Percentiles rank a stretch among this genome's conserved stretches.
Evolutionary conservation across 1,284 basidiomycete genomes (phyloP).

Genomic region (Trametes versicolor): DNA sequence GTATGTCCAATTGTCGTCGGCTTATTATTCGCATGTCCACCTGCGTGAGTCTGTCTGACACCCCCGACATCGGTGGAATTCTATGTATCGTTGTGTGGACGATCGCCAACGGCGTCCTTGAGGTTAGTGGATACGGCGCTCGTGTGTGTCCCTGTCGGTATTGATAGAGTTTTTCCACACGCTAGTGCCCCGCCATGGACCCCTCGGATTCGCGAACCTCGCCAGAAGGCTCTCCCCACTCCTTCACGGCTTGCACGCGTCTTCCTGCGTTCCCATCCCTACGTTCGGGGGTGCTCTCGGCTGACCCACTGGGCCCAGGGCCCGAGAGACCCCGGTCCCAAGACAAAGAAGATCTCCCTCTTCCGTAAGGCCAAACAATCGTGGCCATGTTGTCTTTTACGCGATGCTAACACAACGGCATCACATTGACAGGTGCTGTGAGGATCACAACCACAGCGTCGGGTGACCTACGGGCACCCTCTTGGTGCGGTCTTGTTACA

Average conservation of each 20-base stretch:
- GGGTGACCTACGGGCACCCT: slow-evolving; percentile 1
- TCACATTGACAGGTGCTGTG: slow-evolving; percentile 4
- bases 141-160: slow-evolving; percentile 12
- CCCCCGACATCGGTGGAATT: slow-evolving; percentile 24
- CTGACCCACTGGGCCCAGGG: not conserved
- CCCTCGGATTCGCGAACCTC: slow-evolving; percentile 14
- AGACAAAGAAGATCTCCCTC: not conserved
- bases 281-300: not conserved
- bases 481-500: slow-evolving; percentile 9
- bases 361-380: not conserved
- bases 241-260: slow-evolving; percentile 3
- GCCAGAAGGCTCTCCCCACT: slow-evolving; percentile 7
- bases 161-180: slow-evolving; percentile 20
- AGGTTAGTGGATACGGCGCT: slow-evolving; percentile 12
- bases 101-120: slow-evolving; percentile 4
- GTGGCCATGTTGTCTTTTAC: not conserved
- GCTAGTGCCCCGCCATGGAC: slow-evolving; percentile 15
- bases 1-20: slow-evolving; percentile 4
- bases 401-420: slow-evolving; percentile 10
- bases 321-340: not conserved
- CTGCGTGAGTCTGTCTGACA: slow-evolving; percentile 22
- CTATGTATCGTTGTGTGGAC: not conserved
- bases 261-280: slow-evolving; percentile 1
- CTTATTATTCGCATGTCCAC: not conserved
- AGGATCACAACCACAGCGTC: slow-evolving; percentile 6